Percentiles rank a stretch among this genome's conserved stretches.
phyloP scores from a whole-genome alignment of 352 stramenopile genomes.

The Thalassiosira exigua region DNA sequence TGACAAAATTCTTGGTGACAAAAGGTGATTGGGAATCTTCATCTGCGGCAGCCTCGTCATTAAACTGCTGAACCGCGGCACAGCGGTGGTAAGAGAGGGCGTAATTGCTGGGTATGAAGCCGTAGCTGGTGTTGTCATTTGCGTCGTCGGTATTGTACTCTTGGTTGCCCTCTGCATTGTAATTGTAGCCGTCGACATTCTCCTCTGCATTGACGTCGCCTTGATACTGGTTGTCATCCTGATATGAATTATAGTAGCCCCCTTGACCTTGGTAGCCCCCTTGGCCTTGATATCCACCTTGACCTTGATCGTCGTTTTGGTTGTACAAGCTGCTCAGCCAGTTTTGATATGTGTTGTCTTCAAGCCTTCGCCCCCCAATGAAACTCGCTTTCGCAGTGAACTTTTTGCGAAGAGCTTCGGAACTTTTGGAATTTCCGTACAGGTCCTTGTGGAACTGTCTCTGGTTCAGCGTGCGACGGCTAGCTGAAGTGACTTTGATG shows the following conservation, averaged over 20 bases:
- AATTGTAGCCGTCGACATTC: slow-evolving; percentile 28
- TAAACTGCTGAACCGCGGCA: slow-evolving; percentile 67
- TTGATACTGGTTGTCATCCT: not conserved
- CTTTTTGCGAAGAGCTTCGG: slow-evolving; percentile 10
- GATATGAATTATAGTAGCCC: not conserved
- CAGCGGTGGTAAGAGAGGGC: slow-evolving; percentile 77
- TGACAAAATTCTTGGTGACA: slow-evolving; percentile 66
- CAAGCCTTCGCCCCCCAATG: slow-evolving; percentile 2
- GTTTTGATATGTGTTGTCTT: too few relatives aligned
- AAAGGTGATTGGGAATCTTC: slow-evolving; percentile 60
- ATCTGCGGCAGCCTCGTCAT: slow-evolving; percentile 66
- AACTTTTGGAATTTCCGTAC: slow-evolving; percentile 3
- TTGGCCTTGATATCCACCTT: not conserved
- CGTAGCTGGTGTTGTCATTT: slow-evolving; percentile 24
- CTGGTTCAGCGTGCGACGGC: slow-evolving; percentile 1
- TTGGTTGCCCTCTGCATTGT: slow-evolving; percentile 9
- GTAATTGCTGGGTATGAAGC: slow-evolving; percentile 64
- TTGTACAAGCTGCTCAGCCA: too few relatives aligned
- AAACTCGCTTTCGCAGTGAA: slow-evolving; percentile 25
- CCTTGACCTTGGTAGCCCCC: slow-evolving; percentile 7
- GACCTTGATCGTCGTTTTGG: not conserved
- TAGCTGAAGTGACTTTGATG: slow-evolving; percentile 14
- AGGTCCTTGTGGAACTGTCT: slow-evolving; percentile 22
- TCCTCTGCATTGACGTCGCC: not conserved
- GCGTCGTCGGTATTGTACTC: slow-evolving; percentile 7